phyloP scores from a whole-genome alignment of 2,329 filamentous ascomycete genomes.

The Venturia aucupariae region DNA sequence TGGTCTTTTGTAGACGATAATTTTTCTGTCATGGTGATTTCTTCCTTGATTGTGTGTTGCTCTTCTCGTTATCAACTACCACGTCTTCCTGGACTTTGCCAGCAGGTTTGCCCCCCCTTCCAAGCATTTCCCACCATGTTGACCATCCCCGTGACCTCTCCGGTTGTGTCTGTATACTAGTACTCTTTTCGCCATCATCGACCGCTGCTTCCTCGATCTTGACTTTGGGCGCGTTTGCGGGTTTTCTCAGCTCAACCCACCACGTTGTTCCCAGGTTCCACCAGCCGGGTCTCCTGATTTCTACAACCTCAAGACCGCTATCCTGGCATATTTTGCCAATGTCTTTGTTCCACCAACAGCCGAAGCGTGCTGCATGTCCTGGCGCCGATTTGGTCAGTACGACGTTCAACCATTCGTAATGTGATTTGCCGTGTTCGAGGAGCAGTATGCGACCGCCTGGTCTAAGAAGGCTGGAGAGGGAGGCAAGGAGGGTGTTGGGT shows the following conservation, averaged over 20 bases:
- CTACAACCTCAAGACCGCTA: conserved; percentile 39
- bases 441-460: conserved; percentile 37
- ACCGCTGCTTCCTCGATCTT: background rate
- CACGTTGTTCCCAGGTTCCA: conserved; percentile 40
- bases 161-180: background rate
- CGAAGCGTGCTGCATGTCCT: conserved; percentile 39
- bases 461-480: conserved; percentile 34
- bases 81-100: background rate
- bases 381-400: conserved; percentile 37
- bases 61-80: background rate
- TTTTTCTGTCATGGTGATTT: background rate
- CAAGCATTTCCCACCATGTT: background rate
- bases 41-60: background rate
- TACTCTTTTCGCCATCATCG: background rate
- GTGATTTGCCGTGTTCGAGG: conserved; percentile 41
- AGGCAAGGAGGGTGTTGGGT: conserved; percentile 35
- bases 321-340: conserved; percentile 39
- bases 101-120: background rate
- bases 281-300: conserved; percentile 30
- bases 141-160: background rate
- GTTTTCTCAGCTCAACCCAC: conserved; percentile 36
- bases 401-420: conserved; percentile 39
- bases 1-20: too few relatives aligned
- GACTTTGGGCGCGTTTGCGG: background rate
- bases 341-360: conserved; percentile 46